These are phyloP conservation scores for Strobilomyces dryophilus DNA, from an alignment of 768 basidiomycete species.

Conservation along the genomic window DNA sequence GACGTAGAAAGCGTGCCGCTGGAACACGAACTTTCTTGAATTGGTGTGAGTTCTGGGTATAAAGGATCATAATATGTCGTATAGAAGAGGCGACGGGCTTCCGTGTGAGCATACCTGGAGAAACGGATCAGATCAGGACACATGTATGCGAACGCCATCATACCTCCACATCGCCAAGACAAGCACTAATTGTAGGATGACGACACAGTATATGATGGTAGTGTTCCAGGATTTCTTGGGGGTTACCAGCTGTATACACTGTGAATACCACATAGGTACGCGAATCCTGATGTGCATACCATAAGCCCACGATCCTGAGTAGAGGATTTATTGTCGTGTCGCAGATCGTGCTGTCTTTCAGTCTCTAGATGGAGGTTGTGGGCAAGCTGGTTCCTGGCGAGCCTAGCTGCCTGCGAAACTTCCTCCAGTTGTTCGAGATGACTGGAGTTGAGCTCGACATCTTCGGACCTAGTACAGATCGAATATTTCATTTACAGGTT, in stretches of 20 bases:
- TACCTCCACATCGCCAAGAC: constrained; percentile 58
- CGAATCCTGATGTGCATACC: constrained; percentile 31
- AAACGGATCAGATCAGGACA: constrained; percentile 7
- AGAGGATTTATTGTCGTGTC: constrained; percentile 32
- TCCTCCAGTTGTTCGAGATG: constrained; percentile 51
- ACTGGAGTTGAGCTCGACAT: constrained; percentile 35
- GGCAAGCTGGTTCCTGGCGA: constrained; percentile 43
- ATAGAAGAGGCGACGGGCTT: constrained; percentile 56
- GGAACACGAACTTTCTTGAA: constrained; percentile 31
- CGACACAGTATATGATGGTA: constrained; percentile 32
- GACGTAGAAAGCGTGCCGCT: constrained; percentile 32
- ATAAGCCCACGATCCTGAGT: constrained; percentile 34
- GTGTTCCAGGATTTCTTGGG: constrained; percentile 22
- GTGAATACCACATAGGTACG: constrained; percentile 6
- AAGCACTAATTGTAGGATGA: constrained; percentile 45
- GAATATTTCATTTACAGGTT: constrained; percentile 4
- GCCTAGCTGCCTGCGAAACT: constrained; percentile 49
- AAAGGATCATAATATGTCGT: constrained; percentile 78
- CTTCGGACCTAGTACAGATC: constrained; percentile 35
- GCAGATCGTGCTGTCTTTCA: constrained; percentile 33
- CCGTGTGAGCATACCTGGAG: constrained; percentile 42
- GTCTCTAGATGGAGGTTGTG: constrained; percentile 40
- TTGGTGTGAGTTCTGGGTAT: constrained; percentile 63
- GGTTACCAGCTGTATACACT: constrained; percentile 15
- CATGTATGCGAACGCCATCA: constrained; percentile 12